Base-by-base conservation (phyloP, 768 basidiomycete genomes). In the Mrakia frigida region DNA sequence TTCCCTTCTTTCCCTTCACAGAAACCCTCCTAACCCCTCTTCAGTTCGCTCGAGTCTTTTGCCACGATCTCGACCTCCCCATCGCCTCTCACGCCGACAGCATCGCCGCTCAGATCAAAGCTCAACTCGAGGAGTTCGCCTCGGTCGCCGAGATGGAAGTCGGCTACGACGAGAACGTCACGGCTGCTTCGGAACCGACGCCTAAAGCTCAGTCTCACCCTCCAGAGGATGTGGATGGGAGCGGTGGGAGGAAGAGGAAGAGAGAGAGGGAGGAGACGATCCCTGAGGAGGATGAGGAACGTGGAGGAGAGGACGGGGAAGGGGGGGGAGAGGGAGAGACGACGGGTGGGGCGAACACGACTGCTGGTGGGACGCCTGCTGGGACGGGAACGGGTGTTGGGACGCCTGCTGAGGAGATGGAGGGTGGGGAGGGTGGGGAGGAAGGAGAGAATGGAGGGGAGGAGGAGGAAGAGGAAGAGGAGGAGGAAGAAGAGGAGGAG, bases 61-160 rank as follows among this genome's bases (percentile, higher is more conserved):
- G 94, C 82, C 85, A 87, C 43, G 97, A 99, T 84, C 87, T 98
- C 63, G 92, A 93, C 76, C 86, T 99, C 7, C 88, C 92, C 1
- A 71, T 82, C 25, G 80, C 83, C 1, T 87, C 87, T 0, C 92
- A 92, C 88, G 90, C 85, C 7, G 90, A 92, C 73, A 90, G 89
- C 2, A 87, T 98, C 50, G 89, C 92, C 6, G 90, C 89, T 74
- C 91, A 94, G 82, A 99, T 99, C 77, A 87, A 90, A 65, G 89
- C 92, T 21, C 97, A 99, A 82, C 83, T 98, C 3, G 94, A 96
- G 80, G 96, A 98, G 79, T 89, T 93, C 79, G 90, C 92, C 80
- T 89, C 89, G 1, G 88, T 94, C 3, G 92, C 90, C 1, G 87
- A 89, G 35, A 87, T 96, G 86, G 92, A 82, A 43, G 74, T 82